These are phyloP conservation scores for Cyberlindnera maritima DNA, from an alignment of 805 yeast species.

Conservation along the genomic window DNA sequence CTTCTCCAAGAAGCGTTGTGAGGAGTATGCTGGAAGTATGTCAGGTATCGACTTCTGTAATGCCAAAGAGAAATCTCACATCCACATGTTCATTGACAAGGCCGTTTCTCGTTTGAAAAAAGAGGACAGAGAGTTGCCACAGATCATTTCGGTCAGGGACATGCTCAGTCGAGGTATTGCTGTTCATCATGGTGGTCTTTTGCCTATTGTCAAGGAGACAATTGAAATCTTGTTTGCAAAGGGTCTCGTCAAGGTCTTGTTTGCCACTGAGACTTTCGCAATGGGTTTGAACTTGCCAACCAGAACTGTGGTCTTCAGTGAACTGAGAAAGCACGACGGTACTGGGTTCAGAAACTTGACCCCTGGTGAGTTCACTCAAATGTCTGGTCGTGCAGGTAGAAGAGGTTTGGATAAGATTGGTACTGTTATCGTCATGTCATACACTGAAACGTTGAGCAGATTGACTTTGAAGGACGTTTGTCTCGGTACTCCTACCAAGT, in stretches of 20 bases:
- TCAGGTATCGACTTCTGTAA: conserved; percentile 74
- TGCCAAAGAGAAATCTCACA: conserved; percentile 84
- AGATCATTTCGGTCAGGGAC: conserved; percentile 78
- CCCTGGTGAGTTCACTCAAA: conserved; percentile 98
- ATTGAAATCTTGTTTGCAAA: conserved; percentile 89
- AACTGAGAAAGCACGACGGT: conserved; percentile 88
- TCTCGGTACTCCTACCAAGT: conserved; percentile 85
- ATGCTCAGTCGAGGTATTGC: conserved; percentile 89
- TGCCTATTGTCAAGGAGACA: conserved; percentile 90
- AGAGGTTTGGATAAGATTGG: conserved; percentile 93
- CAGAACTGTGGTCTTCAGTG: conserved; percentile 89
- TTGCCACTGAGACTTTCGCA: conserved; percentile 98
- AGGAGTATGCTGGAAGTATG: conserved; percentile 83
- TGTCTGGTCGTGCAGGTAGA: conserved; percentile 99
- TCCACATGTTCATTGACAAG: conserved; percentile 88
- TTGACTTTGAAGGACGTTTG: conserved; percentile 73
- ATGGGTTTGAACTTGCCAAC: conserved; percentile 98
- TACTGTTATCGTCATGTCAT: conserved; percentile 90
- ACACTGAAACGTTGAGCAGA: conserved; percentile 57
- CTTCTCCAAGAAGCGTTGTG: conserved; percentile 90
- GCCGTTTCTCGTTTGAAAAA: conserved; percentile 84
- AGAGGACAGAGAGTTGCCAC: conserved; percentile 93
- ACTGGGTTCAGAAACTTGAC: conserved; percentile 71
- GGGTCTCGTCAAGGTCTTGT: conserved; percentile 81
- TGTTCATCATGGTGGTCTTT: conserved; percentile 90